A percentile compares a stretch with the other conserved stretches of the same genome.
Evolutionary conservation across 495 filamentous ascomycete genomes (phyloP).

Genomic region (Penicillium samsonianum): DNA sequence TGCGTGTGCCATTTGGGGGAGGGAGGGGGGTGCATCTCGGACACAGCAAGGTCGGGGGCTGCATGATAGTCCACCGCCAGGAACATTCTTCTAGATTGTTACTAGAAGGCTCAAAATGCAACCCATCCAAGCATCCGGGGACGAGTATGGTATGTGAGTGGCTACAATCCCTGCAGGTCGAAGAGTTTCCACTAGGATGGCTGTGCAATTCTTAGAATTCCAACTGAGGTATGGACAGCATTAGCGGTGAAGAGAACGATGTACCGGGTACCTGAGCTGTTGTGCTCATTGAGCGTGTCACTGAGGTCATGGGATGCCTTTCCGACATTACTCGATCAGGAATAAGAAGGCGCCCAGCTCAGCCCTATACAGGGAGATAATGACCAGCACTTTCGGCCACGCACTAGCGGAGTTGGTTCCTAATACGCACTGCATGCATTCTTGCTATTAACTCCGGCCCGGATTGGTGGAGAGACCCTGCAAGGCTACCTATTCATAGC

Average conservation of each 20-base stretch:
- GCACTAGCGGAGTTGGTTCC: background rate
- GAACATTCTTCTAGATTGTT: slow-evolving; percentile 38
- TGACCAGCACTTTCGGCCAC: slow-evolving; percentile 5
- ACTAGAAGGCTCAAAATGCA: slow-evolving; percentile 31
- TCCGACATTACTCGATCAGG: slow-evolving; percentile 15
- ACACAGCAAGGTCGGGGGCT: slow-evolving; percentile 11
- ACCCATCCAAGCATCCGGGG: slow-evolving; percentile 31
- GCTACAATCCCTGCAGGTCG: slow-evolving; percentile 20
- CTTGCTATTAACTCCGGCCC: background rate
- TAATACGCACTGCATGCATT: background rate
- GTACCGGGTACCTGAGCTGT: slow-evolving; percentile 20
- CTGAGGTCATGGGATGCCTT: slow-evolving; percentile 6
- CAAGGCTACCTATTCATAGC: slow-evolving; percentile 14
- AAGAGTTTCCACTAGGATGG: slow-evolving; percentile 20
- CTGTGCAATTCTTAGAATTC: slow-evolving; percentile 23
- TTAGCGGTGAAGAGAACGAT: slow-evolving; percentile 25
- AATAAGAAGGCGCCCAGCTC: slow-evolving; percentile 13
- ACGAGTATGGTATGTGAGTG: slow-evolving; percentile 17
- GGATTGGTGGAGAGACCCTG: slow-evolving; percentile 7
- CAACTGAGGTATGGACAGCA: slow-evolving; percentile 26
- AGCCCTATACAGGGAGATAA: slow-evolving; percentile 18
- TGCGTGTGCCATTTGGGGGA: slow-evolving; percentile 6
- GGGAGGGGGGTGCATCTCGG: slow-evolving; percentile 5
- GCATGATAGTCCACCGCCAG: slow-evolving; percentile 33
- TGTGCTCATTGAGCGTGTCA: slow-evolving; percentile 8